A percentile compares a stretch with the other conserved stretches of the same genome.
Evolutionary conservation across 192 early-diverging fungal species (phyloP).

Genomic region (Paraglomus occultum): DNA sequence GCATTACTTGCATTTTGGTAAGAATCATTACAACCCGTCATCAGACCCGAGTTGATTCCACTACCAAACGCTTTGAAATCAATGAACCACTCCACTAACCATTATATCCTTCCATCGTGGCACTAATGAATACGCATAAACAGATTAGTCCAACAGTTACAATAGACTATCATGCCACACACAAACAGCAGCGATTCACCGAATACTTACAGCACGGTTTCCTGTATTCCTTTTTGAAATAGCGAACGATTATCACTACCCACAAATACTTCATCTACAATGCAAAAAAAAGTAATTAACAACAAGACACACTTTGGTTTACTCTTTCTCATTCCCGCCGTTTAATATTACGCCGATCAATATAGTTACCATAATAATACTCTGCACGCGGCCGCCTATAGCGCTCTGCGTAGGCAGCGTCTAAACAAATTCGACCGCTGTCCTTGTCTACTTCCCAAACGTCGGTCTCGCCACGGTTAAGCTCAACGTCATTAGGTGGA

Average conservation of each 20-base stretch:
- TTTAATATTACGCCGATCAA: background rate
- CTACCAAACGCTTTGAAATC: background rate
- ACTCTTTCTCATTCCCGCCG: background rate
- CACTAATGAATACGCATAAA: slow-evolving; percentile 2
- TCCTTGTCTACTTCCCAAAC: slow-evolving; percentile 40
- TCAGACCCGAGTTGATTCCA: background rate
- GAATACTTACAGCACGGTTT: slow-evolving; percentile 39
- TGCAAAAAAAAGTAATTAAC: slow-evolving; percentile 1
- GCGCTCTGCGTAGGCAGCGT: slow-evolving; percentile 34
- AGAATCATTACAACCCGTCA: no score
- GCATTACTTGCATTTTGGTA: no score
- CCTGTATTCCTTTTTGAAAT: slow-evolving; percentile 39
- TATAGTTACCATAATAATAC: slow-evolving; percentile 41
- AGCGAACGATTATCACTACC: slow-evolving; percentile 46
- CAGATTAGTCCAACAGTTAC: background rate
- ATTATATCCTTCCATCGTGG: slow-evolving; percentile 89
- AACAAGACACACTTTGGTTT: background rate
- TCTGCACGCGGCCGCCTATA: slow-evolving; percentile 34
- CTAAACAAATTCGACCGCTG: slow-evolving; percentile 29
- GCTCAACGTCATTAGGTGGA: slow-evolving; percentile 63
- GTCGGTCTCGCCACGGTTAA: slow-evolving; percentile 45
- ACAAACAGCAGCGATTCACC: no score
- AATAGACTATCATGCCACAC: no score
- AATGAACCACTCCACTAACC: slow-evolving; percentile 44
- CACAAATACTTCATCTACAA: slow-evolving; percentile 35